Percentiles rank a stretch among this genome's conserved stretches.
Conservation (phyloP, 2,329 filamentous ascomycete genomes). For the Raffaelea albimanens region DNA sequence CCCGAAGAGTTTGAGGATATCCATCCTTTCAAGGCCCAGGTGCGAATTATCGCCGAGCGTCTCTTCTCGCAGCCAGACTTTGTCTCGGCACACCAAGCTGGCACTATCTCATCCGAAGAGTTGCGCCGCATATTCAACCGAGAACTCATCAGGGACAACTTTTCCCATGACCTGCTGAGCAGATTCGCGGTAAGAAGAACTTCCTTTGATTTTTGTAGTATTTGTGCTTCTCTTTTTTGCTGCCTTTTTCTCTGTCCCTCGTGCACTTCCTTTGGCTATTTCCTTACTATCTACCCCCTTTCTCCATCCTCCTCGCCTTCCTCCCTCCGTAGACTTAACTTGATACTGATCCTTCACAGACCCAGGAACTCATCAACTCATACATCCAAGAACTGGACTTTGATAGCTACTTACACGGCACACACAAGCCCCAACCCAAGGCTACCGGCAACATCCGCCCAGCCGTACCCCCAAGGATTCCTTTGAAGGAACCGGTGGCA, state of each 20-base stretch:
- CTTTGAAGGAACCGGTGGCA: slow-evolving; percentile 9
- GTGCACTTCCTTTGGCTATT: too few relatives aligned
- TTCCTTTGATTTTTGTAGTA: not conserved
- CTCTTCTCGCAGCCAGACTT: not conserved
- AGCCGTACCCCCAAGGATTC: not conserved
- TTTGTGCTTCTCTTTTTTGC: not conserved
- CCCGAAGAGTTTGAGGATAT: slow-evolving; percentile 50
- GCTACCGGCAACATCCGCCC: too few relatives aligned
- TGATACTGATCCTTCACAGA: too few relatives aligned
- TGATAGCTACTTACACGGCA: too few relatives aligned
- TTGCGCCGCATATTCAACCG: not conserved
- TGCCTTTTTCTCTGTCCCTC: not conserved
- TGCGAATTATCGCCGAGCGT: not conserved
- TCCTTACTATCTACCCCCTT: too few relatives aligned
- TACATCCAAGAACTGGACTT: too few relatives aligned
- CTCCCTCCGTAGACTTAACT: too few relatives aligned
- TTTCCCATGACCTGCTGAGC: not conserved
- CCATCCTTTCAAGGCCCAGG: slow-evolving; percentile 16
- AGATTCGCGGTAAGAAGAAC: not conserved
- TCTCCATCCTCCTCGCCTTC: too few relatives aligned
- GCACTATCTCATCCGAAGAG: not conserved
- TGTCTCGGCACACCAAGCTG: not conserved
- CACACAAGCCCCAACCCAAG: too few relatives aligned
- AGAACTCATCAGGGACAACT: not conserved
- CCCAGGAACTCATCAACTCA: too few relatives aligned